Conservation (phyloP, 345 rosid genomes). For the Iberis pinnata region DNA sequence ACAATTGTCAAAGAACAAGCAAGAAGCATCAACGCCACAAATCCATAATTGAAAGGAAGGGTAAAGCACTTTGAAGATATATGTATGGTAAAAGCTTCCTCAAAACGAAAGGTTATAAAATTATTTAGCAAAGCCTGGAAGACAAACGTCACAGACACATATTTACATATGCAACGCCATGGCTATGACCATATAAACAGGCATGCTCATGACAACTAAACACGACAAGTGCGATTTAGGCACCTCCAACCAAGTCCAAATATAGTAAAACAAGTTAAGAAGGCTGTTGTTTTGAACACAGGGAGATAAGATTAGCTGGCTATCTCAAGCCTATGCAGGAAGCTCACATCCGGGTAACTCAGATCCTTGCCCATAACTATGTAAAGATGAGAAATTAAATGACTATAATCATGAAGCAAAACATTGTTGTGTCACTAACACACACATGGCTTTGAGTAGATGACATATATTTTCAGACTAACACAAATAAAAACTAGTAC, state of each 20-base stretch:
- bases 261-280: not conserved
- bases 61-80: not conserved
- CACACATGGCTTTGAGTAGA: no score
- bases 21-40: slow-evolving; percentile 11
- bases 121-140: not conserved
- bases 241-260: slow-evolving; percentile 8
- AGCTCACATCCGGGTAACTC: slow-evolving; percentile 7
- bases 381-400: not conserved
- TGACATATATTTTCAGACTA: no score
- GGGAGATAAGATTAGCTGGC: slow-evolving; percentile 2
- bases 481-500: slow-evolving; percentile 26
- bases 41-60: not conserved
- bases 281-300: slow-evolving; percentile 8
- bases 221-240: not conserved
- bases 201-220: slow-evolving; percentile 2
- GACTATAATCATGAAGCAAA: slow-evolving; percentile 3
- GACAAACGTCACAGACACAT: no score
- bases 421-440: no score
- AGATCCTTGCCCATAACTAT: slow-evolving; percentile 6
- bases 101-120: slow-evolving; percentile 7
- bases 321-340: slow-evolving; percentile 9
- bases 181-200: not conserved
- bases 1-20: slow-evolving; percentile 15
- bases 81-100: not conserved
- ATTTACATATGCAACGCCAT: slow-evolving; percentile 1